A percentile compares a stretch with the other conserved stretches of the same genome.
Conservation (phyloP, 2,329 filamentous ascomycete genomes). For the Penicillium sp. region DNA sequence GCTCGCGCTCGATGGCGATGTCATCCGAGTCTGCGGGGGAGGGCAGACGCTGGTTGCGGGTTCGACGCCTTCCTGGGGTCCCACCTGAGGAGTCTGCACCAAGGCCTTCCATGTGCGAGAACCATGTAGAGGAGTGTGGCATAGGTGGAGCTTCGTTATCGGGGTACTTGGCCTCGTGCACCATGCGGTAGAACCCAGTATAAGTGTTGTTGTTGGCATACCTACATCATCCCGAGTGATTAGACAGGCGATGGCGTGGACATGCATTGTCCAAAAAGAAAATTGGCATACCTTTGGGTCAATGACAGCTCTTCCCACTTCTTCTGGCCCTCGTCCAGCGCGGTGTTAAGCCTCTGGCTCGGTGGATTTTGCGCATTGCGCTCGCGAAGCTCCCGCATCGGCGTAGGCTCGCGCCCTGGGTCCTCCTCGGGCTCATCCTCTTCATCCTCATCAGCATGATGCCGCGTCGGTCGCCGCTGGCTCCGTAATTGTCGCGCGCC, state of each 20-base stretch:
- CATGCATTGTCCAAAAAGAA: slow-evolving; percentile 24
- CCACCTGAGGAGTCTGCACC: slow-evolving; percentile 3
- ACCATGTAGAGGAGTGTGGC: slow-evolving; percentile 64
- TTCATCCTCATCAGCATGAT: slow-evolving; percentile 32
- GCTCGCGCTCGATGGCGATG: slow-evolving; percentile 49
- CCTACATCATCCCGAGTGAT: slow-evolving; percentile 21
- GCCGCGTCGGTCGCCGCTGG: slow-evolving; percentile 20
- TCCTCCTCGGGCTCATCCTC: slow-evolving; percentile 44
- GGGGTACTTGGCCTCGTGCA: slow-evolving; percentile 61
- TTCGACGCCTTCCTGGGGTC: slow-evolving; percentile 11
- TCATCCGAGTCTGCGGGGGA: slow-evolving; percentile 43
- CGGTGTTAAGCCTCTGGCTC: slow-evolving; percentile 38
- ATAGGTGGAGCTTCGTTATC: slow-evolving; percentile 56
- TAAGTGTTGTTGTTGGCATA: slow-evolving; percentile 65
- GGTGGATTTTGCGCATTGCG: slow-evolving; percentile 32
- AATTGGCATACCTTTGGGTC: slow-evolving; percentile 40
- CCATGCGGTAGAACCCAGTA: slow-evolving; percentile 59
- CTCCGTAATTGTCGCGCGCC: slow-evolving; percentile 34
- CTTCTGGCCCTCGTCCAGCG: slow-evolving; percentile 33
- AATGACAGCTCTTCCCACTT: slow-evolving; percentile 44
- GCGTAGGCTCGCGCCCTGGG: slow-evolving; percentile 42
- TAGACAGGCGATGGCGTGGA: slow-evolving; percentile 2
- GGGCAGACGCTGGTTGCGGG: slow-evolving; percentile 25
- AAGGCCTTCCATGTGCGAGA: slow-evolving; percentile 50
- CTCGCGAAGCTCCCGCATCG: slow-evolving; percentile 39